These are phyloP conservation scores for Moricandia moricandioides DNA, from an alignment of 345 rosid species.

Conservation along the genomic window DNA sequence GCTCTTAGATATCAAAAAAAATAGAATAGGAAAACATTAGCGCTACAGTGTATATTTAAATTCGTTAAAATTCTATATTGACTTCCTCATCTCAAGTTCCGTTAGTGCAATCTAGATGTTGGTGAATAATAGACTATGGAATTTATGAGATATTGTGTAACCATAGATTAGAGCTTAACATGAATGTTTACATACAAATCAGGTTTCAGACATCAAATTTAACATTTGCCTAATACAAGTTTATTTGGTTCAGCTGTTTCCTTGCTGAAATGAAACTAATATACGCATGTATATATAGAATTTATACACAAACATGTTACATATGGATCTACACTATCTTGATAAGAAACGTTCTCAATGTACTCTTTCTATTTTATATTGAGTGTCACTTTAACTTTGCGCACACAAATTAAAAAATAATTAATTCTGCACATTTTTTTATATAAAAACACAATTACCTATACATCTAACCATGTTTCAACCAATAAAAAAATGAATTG, in stretches of 20 bases:
- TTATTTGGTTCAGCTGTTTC: not conserved
- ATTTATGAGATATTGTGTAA: not conserved
- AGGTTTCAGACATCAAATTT: not conserved
- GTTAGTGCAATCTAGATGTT: not conserved
- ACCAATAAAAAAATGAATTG: no score
- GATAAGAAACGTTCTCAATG: conserved; percentile 3
- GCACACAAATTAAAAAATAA: no score
- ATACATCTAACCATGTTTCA: no score
- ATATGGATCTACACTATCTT: not conserved
- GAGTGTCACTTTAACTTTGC: no score
- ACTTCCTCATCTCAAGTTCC: not conserved
- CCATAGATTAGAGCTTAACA: not conserved
- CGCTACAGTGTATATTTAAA: not conserved
- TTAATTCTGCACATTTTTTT: no score
- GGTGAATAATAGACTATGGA: not conserved
- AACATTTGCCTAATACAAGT: not conserved
- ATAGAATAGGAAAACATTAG: not conserved
- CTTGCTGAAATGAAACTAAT: not conserved
- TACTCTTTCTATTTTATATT: no score
- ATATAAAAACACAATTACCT: no score
- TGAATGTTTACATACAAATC: not conserved
- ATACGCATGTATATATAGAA: not conserved
- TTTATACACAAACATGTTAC: not conserved
- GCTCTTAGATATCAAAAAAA: no score
- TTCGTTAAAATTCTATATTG: not conserved